Conservation (phyloP, 805 yeast genomes). For the Zygosaccharomyces lentus region DNA sequence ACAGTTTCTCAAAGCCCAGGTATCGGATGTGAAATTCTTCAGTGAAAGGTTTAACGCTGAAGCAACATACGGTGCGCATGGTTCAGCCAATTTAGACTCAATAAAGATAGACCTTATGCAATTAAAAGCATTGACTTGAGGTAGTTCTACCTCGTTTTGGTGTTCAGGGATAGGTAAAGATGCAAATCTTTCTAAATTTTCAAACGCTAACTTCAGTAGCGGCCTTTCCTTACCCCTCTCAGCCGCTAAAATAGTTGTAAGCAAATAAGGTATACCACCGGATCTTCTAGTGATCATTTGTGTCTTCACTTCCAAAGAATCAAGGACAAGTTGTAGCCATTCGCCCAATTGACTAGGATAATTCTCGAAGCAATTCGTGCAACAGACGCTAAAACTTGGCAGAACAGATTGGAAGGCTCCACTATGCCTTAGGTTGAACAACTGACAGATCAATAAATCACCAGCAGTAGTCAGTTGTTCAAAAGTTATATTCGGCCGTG, state of each 20-base stretch:
- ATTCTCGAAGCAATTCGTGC: conserved; percentile 48
- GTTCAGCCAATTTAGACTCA: conserved; percentile 61
- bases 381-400: conserved; percentile 70
- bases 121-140: conserved; percentile 93
- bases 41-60: conserved; percentile 59
- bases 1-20: conserved; percentile 89
- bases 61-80: conserved; percentile 49
- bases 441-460: conserved; percentile 55
- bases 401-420: conserved; percentile 90
- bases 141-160: conserved; percentile 62
- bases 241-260: conserved; percentile 69
- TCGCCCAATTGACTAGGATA: conserved; percentile 40
- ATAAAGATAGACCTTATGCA: conserved; percentile 70
- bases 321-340: conserved; percentile 61
- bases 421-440: conserved; percentile 73
- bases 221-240: conserved; percentile 35
- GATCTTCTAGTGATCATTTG: conserved; percentile 83
- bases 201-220: conserved; percentile 49
- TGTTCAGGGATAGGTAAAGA: conserved; percentile 42
- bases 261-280: conserved; percentile 82
- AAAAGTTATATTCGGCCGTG: conserved; percentile 25
- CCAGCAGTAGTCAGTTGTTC: conserved; percentile 40
- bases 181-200: conserved; percentile 52
- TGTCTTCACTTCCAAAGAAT: conserved; percentile 48
- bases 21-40: conserved; percentile 53